These are phyloP conservation scores for Alternaria sp. DNA, from an alignment of 2,329 filamentous ascomycete genomes.

Conservation along the genomic window DNA sequence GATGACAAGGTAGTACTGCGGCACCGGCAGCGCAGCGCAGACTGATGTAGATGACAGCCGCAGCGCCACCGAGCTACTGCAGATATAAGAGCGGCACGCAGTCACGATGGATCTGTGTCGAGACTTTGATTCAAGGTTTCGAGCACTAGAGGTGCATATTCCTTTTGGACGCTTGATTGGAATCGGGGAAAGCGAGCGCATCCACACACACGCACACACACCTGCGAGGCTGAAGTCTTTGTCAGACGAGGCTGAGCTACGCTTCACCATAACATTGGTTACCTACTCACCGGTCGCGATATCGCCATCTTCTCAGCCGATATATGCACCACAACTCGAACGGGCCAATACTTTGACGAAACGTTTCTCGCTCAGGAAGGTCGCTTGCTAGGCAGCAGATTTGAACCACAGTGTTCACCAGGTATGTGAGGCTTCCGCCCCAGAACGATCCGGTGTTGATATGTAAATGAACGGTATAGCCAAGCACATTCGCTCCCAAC, in stretches of 20 bases:
- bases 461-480: background rate
- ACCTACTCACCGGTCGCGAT: conserved; percentile 24
- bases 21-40: background rate
- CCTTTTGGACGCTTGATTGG: background rate
- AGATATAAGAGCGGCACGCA: conserved; percentile 14
- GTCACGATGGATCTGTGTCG: background rate
- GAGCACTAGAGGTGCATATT: background rate
- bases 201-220: conserved; percentile 10
- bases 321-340: conserved; percentile 3
- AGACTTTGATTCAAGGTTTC: background rate
- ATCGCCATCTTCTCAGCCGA: conserved; percentile 7
- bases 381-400: conserved; percentile 22
- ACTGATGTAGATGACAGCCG: background rate
- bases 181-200: conserved; percentile 8
- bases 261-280: conserved; percentile 15
- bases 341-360: conserved; percentile 15
- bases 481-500: conserved; percentile 1
- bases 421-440: conserved; percentile 13
- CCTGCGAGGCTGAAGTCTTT: conserved; percentile 20
- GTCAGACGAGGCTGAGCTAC: conserved; percentile 23
- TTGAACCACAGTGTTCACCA: conserved; percentile 15
- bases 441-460: conserved; percentile 4
- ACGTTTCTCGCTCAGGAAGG: conserved; percentile 7
- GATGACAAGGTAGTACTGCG: conserved; percentile 6
- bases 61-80: conserved; percentile 6